phyloP scores from a whole-genome alignment of 140 eudicot genomes.

The Ambrosia hybrid region DNA sequence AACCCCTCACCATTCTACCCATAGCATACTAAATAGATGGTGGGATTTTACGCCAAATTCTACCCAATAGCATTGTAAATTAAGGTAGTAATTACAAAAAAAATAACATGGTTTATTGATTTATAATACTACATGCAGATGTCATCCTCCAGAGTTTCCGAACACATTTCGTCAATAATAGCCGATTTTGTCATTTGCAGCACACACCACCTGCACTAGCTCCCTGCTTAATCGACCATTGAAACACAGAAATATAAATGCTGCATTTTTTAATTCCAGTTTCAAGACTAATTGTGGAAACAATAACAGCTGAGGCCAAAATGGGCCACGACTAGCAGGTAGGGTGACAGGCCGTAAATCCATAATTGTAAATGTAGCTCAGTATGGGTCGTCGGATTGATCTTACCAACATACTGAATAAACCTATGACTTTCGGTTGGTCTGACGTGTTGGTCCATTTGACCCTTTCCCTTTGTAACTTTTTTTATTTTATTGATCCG shows the following conservation, averaged over 20 bases:
- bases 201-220: background rate
- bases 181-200: conserved; percentile 1
- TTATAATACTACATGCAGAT: conserved; percentile 7
- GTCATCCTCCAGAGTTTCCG: background rate
- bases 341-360: no score
- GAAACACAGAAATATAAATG: background rate
- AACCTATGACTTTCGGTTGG: no score
- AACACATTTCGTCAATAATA: background rate
- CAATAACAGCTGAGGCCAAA: no score
- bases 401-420: no score
- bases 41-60: background rate
- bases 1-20: background rate
- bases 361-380: no score
- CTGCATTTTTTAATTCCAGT: background rate
- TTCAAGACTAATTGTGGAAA: background rate
- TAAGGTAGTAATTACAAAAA: background rate
- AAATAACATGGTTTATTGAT: background rate
- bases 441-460: no score
- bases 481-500: no score
- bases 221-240: conserved; percentile 23
- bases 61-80: background rate
- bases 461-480: no score
- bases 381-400: no score
- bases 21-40: conserved; percentile 7
- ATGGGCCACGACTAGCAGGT: no score